Conservation (phyloP, 805 yeast species). For the Saturnispora zaruensis region DNA sequence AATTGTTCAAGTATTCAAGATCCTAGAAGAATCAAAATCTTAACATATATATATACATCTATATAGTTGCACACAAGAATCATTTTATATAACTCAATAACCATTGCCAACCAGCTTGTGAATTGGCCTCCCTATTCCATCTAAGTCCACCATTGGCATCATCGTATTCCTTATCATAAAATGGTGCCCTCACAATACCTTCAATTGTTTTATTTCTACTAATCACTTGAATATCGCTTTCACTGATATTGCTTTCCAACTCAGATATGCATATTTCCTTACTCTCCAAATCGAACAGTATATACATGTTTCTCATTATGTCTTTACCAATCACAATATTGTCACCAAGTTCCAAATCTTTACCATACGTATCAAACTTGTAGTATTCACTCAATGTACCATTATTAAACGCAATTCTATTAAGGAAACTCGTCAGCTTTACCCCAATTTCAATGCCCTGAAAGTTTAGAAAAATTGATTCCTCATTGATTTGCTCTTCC, state of each 20-base stretch:
- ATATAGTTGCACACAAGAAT: neutral
- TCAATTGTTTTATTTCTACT: neutral
- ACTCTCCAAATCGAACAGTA: constrained; percentile 50
- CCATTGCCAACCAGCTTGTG: constrained; percentile 5
- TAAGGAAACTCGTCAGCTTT: neutral
- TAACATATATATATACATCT: neutral
- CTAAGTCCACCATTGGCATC: neutral
- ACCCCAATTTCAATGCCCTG: constrained; percentile 2
- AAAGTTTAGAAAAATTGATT: constrained; percentile 1
- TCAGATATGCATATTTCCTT: constrained; percentile 3
- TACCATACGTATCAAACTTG: neutral
- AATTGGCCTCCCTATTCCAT: neutral
- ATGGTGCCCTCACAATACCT: neutral
- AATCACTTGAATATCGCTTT: neutral
- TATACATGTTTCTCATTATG: constrained; percentile 50
- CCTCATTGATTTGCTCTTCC: neutral
- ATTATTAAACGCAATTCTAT: neutral
- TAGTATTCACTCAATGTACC: neutral
- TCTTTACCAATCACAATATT: constrained; percentile 49
- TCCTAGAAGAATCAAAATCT: constrained; percentile 27
- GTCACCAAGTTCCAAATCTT: neutral
- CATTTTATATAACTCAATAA: neutral
- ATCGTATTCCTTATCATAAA: neutral
- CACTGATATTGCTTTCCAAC: neutral
- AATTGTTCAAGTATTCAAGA: constrained; percentile 62